Base-by-base conservation (phyloP, 139 green algal species). In the Chlamydomonas urium region DNA sequence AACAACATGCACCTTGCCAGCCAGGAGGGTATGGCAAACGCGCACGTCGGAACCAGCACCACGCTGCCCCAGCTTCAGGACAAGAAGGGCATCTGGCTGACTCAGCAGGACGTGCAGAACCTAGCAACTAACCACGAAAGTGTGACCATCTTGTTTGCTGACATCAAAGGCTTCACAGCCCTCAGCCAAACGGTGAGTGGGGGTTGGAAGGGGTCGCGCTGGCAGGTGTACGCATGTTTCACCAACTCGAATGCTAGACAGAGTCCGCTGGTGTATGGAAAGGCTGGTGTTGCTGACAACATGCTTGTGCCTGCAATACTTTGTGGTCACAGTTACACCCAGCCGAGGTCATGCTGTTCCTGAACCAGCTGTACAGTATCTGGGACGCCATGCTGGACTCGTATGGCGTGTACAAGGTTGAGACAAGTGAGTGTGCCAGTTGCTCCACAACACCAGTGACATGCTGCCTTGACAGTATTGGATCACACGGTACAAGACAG, bases 121-220 rank as follows among this genome's bases (percentile, higher is more conserved):
- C 66, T 82, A 24, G 76, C 76, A 28, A 78, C 66, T n/a, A 75
- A 65, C 56, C 76, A 81, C 24, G 70, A 75, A 5, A 0, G 36
- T 0, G 76, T 69, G n/a, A 81, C 76, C 10, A 58, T 81, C 2
- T 31, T 81, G n/a, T 81, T 73, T 24, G 36, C 63, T 8, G 72
- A 67, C 60, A 76, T 69, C n/a, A 45, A 53, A 38, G 71, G 60
- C 24, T 77, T 71, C 60, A 71, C 60, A 28, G 32, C 60, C 60
- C 31, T 77, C 6, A 34, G n/a, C 19, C 26, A 31, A 26, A 14
- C 14, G 53, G 17, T 63, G 53, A n/a, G n/a, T n/a, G n/a, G n/a
- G n/a, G n/a, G 34, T 42, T 10, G 8, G 5, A 66, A 2, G 35
- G 56, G 50, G 50, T 74, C 14, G 42, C 42, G 42, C 42, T 14